phyloP scores from a whole-genome alignment of 2,329 filamentous ascomycete species.

The Ceratocystiopsis sp. region DNA sequence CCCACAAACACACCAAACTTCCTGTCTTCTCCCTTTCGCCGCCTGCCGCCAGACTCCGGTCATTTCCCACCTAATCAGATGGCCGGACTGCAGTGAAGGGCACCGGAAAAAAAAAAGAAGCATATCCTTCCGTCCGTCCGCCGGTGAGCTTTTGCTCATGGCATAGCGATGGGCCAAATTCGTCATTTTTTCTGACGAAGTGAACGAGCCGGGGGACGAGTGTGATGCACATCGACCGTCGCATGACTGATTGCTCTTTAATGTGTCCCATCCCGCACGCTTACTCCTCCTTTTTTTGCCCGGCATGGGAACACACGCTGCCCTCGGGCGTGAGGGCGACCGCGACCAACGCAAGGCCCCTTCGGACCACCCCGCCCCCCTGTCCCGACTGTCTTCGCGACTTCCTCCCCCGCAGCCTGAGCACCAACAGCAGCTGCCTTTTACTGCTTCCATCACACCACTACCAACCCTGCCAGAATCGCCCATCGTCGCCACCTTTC shows the following conservation, averaged over 20 bases:
- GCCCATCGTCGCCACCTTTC: constrained; percentile 1
- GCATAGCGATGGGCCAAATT: too few relatives aligned
- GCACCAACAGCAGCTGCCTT: neutral
- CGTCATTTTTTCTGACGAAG: too few relatives aligned
- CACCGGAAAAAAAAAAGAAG: too few relatives aligned
- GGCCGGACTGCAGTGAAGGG: too few relatives aligned
- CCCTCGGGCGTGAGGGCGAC: constrained; percentile 11
- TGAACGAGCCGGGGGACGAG: too few relatives aligned
- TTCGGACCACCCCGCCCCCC: constrained; percentile 1
- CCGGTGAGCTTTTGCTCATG: too few relatives aligned
- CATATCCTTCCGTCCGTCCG: too few relatives aligned
- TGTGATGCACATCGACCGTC: too few relatives aligned
- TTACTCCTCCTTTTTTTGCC: constrained; percentile 2
- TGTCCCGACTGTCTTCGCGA: constrained; percentile 3
- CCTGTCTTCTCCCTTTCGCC: too few relatives aligned
- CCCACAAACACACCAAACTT: too few relatives aligned
- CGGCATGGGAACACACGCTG: constrained; percentile 14
- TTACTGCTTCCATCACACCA: neutral
- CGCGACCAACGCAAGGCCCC: constrained; percentile 6
- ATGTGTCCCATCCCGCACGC: neutral
- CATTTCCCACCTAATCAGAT: too few relatives aligned
- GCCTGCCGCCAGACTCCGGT: too few relatives aligned
- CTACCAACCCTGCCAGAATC: constrained; percentile 14
- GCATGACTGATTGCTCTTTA: neutral
- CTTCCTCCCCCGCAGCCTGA: constrained; percentile 7